A percentile compares a stretch with the other conserved stretches of the same genome.
Evolutionary conservation across 2,329 filamentous ascomycete genomes (phyloP).

Genomic region (Colletotrichum limetticola): DNA sequence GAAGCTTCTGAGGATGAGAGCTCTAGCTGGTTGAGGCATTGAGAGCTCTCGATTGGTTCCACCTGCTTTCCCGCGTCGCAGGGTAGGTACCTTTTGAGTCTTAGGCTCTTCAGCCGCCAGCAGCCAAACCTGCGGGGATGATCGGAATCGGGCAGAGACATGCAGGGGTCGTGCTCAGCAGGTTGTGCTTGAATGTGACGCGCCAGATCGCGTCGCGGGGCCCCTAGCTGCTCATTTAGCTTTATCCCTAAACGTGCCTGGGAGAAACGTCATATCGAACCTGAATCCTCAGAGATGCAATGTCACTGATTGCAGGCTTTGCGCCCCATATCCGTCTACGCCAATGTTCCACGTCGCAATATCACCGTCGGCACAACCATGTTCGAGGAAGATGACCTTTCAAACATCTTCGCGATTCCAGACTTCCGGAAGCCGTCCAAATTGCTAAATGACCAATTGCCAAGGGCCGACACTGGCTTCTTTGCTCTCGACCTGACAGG

Average conservation of each 20-base stretch:
- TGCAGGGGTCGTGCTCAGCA: conserved; percentile 7
- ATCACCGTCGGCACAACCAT: conserved; percentile 40
- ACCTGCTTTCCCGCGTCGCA: neutral
- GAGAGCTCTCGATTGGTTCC: conserved; percentile 2
- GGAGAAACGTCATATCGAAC: neutral
- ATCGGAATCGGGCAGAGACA: neutral
- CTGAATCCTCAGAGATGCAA: conserved; percentile 5
- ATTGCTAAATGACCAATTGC: conserved; percentile 52
- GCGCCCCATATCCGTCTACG: neutral
- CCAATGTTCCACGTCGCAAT: neutral
- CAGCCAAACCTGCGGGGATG: conserved; percentile 18
- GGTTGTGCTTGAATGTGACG: conserved; percentile 17
- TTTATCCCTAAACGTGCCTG: neutral
- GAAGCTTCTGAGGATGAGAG: neutral
- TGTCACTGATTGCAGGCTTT: conserved; percentile 2
- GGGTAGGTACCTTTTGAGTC: neutral
- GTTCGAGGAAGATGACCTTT: conserved; percentile 54
- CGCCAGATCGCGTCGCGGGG: conserved; percentile 26
- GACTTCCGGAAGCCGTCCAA: conserved; percentile 68
- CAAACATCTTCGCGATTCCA: conserved; percentile 72
- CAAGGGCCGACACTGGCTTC: conserved; percentile 46
- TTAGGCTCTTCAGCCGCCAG: conserved; percentile 1
- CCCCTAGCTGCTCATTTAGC: neutral
- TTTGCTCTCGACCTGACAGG: conserved; percentile 55
- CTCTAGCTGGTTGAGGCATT: neutral